phyloP scores from a whole-genome alignment of 352 stramenopile species.

The Phytophthora capsici region DNA sequence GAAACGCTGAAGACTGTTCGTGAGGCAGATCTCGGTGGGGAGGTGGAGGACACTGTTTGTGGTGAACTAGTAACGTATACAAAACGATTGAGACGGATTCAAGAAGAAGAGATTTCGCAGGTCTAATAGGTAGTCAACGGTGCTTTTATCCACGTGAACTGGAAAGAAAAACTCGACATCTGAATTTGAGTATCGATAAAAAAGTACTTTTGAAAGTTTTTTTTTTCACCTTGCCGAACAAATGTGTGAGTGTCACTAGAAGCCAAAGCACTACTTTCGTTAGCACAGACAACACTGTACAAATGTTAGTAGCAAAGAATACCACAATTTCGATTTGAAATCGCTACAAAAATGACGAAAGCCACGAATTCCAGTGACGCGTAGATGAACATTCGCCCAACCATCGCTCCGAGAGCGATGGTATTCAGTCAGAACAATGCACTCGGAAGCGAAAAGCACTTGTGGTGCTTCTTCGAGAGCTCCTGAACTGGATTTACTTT shows the following conservation, averaged over 20 bases:
- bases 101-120: neutral
- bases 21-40: neutral
- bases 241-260: neutral
- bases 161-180: neutral
- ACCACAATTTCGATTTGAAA: neutral
- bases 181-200: no score
- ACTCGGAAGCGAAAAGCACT: slow-evolving; percentile 40
- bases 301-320: neutral
- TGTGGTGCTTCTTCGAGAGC: slow-evolving; percentile 18
- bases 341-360: neutral
- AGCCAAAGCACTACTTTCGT: neutral
- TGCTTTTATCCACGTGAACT: no score
- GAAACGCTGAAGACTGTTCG: neutral
- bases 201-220: no score
- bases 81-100: neutral
- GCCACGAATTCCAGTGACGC: neutral
- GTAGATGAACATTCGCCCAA: neutral
- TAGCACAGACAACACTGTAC: neutral
- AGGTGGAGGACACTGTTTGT: neutral
- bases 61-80: neutral
- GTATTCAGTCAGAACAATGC: slow-evolving; percentile 44
- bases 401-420: neutral
- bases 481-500: no score
- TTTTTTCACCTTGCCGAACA: neutral
- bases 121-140: no score